These are phyloP conservation scores for Pythium utonaiense DNA, from an alignment of 352 stramenopile species.

Conservation along the genomic window DNA sequence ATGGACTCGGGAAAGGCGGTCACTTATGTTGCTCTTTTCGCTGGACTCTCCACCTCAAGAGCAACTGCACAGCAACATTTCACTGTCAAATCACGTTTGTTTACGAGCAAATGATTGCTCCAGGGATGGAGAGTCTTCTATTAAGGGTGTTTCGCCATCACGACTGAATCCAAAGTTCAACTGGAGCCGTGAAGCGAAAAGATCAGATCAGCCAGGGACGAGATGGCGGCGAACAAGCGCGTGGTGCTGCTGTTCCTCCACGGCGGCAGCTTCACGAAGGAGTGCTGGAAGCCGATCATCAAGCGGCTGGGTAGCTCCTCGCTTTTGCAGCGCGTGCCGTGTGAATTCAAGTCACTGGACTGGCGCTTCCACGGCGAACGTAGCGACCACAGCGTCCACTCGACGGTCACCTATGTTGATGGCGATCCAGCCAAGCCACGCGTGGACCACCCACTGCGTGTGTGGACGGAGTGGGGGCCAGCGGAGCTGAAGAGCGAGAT, in stretches of 20 bases:
- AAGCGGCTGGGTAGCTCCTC: constrained; percentile 26
- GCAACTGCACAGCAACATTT: neutral
- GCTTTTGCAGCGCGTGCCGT: constrained; percentile 19
- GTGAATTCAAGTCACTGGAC: constrained; percentile 33
- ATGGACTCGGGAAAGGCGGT: neutral
- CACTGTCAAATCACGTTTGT: neutral
- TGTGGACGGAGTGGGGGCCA: constrained; percentile 20
- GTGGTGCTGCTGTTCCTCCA: constrained; percentile 39
- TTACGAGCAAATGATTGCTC: neutral
- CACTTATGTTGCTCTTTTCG: neutral
- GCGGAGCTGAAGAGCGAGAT: constrained; percentile 22
- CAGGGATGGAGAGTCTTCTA: neutral
- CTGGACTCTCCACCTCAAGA: too few relatives aligned
- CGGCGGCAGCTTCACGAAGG: constrained; percentile 36
- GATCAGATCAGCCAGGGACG: neutral
- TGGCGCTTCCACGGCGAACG: constrained; percentile 39
- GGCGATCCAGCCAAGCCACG: constrained; percentile 12
- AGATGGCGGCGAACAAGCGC: neutral
- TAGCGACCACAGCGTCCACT: constrained; percentile 27
- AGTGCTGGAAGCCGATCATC: constrained; percentile 46
- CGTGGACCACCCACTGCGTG: constrained; percentile 14
- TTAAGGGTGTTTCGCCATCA: neutral
- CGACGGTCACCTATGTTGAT: constrained; percentile 18
- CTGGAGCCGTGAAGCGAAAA: neutral
- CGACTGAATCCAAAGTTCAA: neutral